A percentile compares a stretch with the other conserved stretches of the same genome.
Conservation (phyloP, 1,284 basidiomycete species). For the Pulveroboletus sp. region DNA sequence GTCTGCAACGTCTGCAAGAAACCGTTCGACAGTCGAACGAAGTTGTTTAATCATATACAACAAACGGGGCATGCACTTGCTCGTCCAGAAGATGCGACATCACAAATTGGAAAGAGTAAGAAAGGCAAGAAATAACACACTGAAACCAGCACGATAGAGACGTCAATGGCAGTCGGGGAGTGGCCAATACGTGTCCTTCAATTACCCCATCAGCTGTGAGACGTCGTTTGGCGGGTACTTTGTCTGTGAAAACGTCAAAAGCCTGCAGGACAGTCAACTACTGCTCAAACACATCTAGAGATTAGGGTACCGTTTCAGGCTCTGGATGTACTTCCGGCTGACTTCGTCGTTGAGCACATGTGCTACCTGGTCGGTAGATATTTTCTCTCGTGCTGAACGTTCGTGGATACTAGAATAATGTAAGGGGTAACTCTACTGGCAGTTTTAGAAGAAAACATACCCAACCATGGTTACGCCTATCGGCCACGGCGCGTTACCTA, state of each 20-base stretch:
- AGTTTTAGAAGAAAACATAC: conserved; percentile 43
- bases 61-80: conserved; percentile 73
- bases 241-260: conserved; percentile 92
- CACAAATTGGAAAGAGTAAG: conserved; percentile 37
- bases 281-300: not conserved
- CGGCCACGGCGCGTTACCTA: conserved; percentile 99
- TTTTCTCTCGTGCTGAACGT: conserved; percentile 95
- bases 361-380: conserved; percentile 93
- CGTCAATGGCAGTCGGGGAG: conserved; percentile 1
- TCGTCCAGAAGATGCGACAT: conserved; percentile 25
- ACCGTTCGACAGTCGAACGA: conserved; percentile 70
- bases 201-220: conserved; percentile 86
- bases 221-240: conserved; percentile 90
- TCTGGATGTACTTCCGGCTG: conserved; percentile 97
- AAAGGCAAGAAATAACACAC: conserved; percentile 37
- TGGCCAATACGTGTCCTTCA: not conserved
- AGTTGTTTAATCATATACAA: conserved; percentile 75
- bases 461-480: conserved; percentile 99
- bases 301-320: conserved; percentile 77
- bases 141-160: conserved; percentile 4
- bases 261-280: conserved; percentile 40
- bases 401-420: conserved; percentile 82
- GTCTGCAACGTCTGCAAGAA: conserved; percentile 72
- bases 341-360: conserved; percentile 99
- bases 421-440: conserved; percentile 1